Conservation (phyloP, 306 rosid species). For the Dalbergia oliveri region DNA sequence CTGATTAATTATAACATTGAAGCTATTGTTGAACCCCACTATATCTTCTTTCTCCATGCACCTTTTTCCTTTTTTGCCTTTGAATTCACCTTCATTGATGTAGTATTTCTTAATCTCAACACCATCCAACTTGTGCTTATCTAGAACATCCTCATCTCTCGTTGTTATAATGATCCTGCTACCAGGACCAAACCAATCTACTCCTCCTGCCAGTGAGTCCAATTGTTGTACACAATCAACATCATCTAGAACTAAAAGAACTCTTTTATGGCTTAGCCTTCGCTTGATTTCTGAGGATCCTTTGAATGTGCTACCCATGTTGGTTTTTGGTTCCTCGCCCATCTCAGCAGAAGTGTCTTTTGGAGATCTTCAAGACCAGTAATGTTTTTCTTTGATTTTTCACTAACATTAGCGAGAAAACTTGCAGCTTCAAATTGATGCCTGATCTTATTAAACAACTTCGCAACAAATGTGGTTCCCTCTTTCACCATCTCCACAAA, state of each 20-base stretch:
- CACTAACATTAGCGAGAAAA: not conserved
- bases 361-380: not conserved
- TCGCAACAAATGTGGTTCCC: slow-evolving; percentile 14
- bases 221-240: not conserved
- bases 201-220: not conserved
- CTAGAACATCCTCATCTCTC: not conserved
- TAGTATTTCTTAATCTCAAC: not conserved
- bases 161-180: slow-evolving; percentile 30
- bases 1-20: too few species aligned
- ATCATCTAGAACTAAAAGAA: slow-evolving; percentile 27
- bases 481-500: slow-evolving; percentile 24
- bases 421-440: slow-evolving; percentile 19
- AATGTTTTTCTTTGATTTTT: not conserved
- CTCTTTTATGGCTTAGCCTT: not conserved
- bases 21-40: not conserved
- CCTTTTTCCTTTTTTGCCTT: not conserved
- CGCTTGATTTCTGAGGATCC: not conserved
- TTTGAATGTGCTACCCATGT: not conserved
- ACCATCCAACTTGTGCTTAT: not conserved
- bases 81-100: not conserved
- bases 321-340: not conserved
- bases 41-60: not conserved
- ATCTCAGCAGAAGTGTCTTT: not conserved
- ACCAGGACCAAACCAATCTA: slow-evolving; percentile 17
- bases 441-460: not conserved